phyloP scores from a whole-genome alignment of 805 yeast species.

The Kodamaea jinghongensis region DNA sequence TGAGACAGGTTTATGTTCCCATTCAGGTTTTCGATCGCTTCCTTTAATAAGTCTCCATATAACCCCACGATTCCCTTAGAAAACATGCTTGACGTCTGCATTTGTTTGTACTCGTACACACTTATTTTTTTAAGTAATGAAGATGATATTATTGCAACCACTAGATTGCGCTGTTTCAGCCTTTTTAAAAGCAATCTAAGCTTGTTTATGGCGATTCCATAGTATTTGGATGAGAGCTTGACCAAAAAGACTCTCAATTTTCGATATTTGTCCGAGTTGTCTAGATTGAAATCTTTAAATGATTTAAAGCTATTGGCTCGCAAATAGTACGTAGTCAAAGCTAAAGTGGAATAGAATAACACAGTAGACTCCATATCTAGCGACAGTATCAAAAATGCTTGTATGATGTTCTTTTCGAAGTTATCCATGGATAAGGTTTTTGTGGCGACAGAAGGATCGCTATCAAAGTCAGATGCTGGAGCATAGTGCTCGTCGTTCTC shows the following conservation, averaged over 20 bases:
- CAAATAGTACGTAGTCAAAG: conserved; percentile 11
- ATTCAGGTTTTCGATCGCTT: conserved; percentile 1
- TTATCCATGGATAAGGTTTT: conserved; percentile 9
- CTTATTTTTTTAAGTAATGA: conserved; percentile 20
- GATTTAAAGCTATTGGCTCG: conserved; percentile 10
- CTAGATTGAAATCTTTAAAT: conserved; percentile 2
- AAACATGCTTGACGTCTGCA: conserved; percentile 18
- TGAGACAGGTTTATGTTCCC: conserved; percentile 1
- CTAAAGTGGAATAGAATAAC: conserved; percentile 8
- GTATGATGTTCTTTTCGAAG: conserved; percentile 8
- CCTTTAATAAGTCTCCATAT: conserved; percentile 14
- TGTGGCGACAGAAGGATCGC: background rate
- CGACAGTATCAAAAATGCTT: conserved; percentile 1
- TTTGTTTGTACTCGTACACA: conserved; percentile 19
- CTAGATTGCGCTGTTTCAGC: conserved; percentile 5
- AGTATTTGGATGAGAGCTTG: conserved; percentile 12
- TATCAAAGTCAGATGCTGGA: conserved; percentile 1
- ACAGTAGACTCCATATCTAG: conserved; percentile 5
- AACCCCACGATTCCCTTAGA: conserved; percentile 21
- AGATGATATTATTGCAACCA: conserved; percentile 18
- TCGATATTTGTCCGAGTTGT: background rate
- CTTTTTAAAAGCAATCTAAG: conserved; percentile 6
- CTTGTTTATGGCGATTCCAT: conserved; percentile 12
- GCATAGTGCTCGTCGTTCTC: background rate
- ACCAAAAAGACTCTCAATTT: conserved; percentile 6